Percentiles rank a stretch among this genome's conserved stretches.
Evolutionary conservation across 345 rosid genomes (phyloP).

Genomic region (Heritiera littoralis): DNA sequence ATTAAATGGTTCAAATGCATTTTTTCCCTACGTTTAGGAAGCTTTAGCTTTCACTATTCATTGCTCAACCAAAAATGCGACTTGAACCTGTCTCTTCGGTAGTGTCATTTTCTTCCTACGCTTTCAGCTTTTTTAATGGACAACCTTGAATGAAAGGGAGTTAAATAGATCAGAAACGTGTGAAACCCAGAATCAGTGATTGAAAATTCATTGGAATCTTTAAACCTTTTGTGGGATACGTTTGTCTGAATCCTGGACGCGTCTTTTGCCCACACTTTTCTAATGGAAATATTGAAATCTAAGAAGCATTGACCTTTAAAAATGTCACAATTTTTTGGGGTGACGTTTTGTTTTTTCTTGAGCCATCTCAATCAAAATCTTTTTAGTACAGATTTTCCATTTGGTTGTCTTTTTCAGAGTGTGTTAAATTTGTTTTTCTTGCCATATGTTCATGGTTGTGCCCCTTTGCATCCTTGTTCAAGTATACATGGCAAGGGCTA

Average conservation of each 20-base stretch:
- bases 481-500: no score
- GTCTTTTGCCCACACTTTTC: background rate
- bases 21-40: background rate
- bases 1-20: background rate
- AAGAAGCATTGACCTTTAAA: background rate
- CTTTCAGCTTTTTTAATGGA: background rate
- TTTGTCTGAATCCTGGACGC: background rate
- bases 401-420: background rate
- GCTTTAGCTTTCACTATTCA: background rate
- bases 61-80: background rate
- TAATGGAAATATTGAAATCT: background rate
- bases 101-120: conserved; percentile 17
- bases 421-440: background rate
- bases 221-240: background rate
- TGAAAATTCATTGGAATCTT: background rate
- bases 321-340: no score
- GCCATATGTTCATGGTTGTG: background rate
- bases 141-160: background rate
- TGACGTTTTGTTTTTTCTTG: background rate
- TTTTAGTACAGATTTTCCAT: background rate
- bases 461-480: no score
- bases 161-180: conserved; percentile 12
- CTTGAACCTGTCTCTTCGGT: background rate
- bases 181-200: background rate
- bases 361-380: background rate